Percentiles rank a stretch among this genome's conserved stretches.
These are phyloP conservation scores for Sungouiozyma intestinalis DNA, from an alignment of 805 yeast species.

Conservation along the genomic window DNA sequence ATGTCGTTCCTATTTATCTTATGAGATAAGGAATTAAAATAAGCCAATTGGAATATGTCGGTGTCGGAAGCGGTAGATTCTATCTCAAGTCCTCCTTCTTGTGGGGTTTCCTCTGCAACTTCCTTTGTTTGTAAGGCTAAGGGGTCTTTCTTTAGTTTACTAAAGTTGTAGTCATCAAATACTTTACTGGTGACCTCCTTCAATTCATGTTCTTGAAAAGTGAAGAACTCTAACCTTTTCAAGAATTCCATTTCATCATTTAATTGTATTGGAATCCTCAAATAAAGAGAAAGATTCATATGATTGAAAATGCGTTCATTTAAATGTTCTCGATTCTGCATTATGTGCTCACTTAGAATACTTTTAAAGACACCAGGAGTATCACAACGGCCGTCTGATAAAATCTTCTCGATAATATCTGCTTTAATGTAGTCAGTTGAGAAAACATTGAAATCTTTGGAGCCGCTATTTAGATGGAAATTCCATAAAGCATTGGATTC, in stretches of 20 bases:
- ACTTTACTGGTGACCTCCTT: conserved; percentile 3
- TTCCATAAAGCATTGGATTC: conserved; percentile 74
- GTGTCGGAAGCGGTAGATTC: not conserved
- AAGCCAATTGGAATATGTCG: conserved; percentile 4
- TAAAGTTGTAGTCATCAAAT: conserved; percentile 2
- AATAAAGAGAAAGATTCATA: conserved; percentile 14
- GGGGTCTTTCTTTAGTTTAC: conserved; percentile 4
- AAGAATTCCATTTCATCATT: conserved; percentile 19
- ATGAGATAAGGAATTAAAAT: conserved; percentile 16
- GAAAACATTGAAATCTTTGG: conserved; percentile 31
- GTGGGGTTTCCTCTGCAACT: not conserved
- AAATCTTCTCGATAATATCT: conserved; percentile 19
- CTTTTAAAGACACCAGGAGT: conserved; percentile 19
- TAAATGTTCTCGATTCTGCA: conserved; percentile 9
- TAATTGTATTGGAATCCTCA: conserved; percentile 22
- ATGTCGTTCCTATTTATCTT: conserved; percentile 36
- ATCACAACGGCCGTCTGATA: conserved; percentile 28
- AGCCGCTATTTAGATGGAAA: conserved; percentile 28
- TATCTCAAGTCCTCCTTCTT: not conserved
- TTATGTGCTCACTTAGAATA: conserved; percentile 9
- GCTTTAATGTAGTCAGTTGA: not conserved
- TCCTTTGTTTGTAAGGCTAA: not conserved
- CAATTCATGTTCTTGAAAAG: conserved; percentile 18
- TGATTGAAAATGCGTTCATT: conserved; percentile 15
- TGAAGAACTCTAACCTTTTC: conserved; percentile 17